A percentile compares a stretch with the other conserved stretches of the same genome.
Conservation (phyloP, 352 stramenopile genomes). For the Pythium biforme region DNA sequence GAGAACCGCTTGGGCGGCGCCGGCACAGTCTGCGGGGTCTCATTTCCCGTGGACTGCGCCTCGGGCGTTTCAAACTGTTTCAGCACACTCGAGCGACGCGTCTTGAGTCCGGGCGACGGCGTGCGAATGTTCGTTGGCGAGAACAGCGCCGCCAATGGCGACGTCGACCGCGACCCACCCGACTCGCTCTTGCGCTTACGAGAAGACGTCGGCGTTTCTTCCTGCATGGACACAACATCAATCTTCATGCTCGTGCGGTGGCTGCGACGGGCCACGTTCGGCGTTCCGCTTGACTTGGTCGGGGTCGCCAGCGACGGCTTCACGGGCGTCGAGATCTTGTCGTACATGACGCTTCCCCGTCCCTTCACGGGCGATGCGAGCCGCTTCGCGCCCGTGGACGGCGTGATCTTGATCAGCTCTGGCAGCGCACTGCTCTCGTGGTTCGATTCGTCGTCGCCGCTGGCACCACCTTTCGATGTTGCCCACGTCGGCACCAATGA, state of each 20-base stretch:
- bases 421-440: neutral
- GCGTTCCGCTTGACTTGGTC: neutral
- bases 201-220: constrained; percentile 6
- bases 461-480: neutral
- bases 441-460: constrained; percentile 1
- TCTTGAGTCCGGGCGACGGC: constrained; percentile 24
- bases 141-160: constrained; percentile 13
- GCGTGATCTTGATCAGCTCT: constrained; percentile 14
- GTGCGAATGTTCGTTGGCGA: constrained; percentile 21
- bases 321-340: constrained; percentile 6
- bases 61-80: constrained; percentile 25
- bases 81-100: constrained; percentile 23
- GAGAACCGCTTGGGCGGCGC: constrained; percentile 21
- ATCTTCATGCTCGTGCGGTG: constrained; percentile 20
- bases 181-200: constrained; percentile 27
- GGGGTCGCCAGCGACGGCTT: constrained; percentile 5
- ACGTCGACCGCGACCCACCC: constrained; percentile 5
- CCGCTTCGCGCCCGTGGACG: constrained; percentile 6
- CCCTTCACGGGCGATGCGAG: constrained; percentile 16
- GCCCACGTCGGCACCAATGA: constrained; percentile 5
- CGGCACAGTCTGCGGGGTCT: constrained; percentile 21
- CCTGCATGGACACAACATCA: constrained; percentile 14
- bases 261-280: neutral
- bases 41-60: constrained; percentile 11
- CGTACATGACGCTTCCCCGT: neutral